Conservation (phyloP, 2,329 filamentous ascomycete species). For the Sclerotinia minor region DNA sequence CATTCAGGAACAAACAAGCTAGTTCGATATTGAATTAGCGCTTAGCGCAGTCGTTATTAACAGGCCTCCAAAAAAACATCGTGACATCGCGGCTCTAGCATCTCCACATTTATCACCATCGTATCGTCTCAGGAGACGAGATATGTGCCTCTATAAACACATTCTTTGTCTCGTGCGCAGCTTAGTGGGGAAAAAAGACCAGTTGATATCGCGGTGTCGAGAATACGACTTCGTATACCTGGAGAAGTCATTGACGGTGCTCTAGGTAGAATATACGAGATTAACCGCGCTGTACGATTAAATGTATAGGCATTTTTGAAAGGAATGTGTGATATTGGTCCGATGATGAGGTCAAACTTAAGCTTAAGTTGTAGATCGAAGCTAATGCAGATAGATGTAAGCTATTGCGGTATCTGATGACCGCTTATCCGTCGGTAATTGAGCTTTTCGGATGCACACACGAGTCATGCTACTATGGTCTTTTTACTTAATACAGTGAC, state of each 20-base stretch:
- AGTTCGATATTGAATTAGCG: background rate
- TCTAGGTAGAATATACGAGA: background rate
- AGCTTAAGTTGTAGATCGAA: background rate
- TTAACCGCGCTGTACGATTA: background rate
- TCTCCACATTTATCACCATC: background rate
- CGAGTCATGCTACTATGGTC: background rate
- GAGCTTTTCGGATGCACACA: background rate
- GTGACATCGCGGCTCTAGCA: background rate
- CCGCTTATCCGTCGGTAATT: slow-evolving; percentile 2
- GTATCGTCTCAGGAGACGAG: background rate
- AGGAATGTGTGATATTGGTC: background rate
- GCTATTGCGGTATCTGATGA: background rate
- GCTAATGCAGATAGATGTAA: too few relatives aligned
- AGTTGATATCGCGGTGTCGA: background rate
- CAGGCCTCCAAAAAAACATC: background rate
- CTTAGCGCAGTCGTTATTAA: slow-evolving; percentile 14
- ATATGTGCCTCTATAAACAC: background rate
- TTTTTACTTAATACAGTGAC: background rate
- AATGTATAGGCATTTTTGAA: background rate
- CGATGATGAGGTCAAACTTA: background rate
- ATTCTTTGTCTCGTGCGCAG: background rate
- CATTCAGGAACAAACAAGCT: background rate
- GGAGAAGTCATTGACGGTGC: background rate
- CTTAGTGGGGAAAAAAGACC: background rate
- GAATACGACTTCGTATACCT: background rate